Evolutionary conservation across 2,329 filamentous ascomycete genomes (phyloP), one percentile per base, ranked within the genome.

Genomic region (Byssothecium circinans): DNA sequence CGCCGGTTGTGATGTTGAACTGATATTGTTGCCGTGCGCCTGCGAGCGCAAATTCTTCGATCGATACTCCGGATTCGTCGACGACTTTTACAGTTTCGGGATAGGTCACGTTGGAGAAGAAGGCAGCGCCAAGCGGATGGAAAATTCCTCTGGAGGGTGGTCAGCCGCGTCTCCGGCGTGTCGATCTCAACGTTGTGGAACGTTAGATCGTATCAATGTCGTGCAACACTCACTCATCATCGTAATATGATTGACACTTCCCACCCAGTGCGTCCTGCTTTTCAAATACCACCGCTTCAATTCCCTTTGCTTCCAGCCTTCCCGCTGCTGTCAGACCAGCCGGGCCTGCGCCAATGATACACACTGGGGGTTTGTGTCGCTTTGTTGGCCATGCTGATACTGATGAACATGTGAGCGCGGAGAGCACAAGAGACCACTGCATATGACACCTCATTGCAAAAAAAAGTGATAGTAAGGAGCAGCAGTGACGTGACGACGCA

Each of bases 41-140:
- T 8, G 67, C 62, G 35, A 70, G 60, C 17, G 56, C 54, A 20
- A 70, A 71, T 15, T 62, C 50, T 41, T 64, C 58, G 22, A 62
- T 61, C 4, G 60, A 53, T 6, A 70, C 67, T 46, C 65, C 60
- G 19, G 67, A 62, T 45, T 61, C 52, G 40, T 69, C 59, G 47
- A 70, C 52, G 27, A 71, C 58, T 50, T 67, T 68, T 15, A 70
- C 41, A 4, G 68, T 70, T 45, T 70, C 63, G 8, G 64, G 49
- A 42, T 70, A 70, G 30, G 61, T 58, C 40, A 55, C 66, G 50
- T 70, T 70, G n/a, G 68, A 71, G 56, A 67, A 67, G 57, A 70
- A 70, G 48, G 67, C 67, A 20, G 68, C 68, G 50, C 68, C 68
- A 48, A 71, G 63, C 22, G 68, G 68, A 43, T 70, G 65, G 65